Evolutionary conservation across 2,329 filamentous ascomycete genomes (phyloP).

Genomic region (Aureobasidium lini): DNA sequence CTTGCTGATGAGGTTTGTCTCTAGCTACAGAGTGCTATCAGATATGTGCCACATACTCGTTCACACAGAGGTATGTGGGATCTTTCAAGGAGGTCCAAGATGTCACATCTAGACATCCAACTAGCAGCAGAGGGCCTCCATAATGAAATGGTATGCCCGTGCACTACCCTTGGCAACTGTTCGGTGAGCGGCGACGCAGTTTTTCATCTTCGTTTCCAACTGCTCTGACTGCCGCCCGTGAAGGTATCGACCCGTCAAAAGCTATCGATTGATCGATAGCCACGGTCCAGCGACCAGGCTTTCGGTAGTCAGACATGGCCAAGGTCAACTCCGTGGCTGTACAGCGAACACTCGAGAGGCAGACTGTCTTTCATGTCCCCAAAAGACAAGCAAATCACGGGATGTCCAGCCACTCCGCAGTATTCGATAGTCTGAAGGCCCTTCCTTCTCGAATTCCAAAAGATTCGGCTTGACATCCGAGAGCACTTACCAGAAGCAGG

Average conservation of each 20-base stretch:
- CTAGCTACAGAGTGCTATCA: too few relatives aligned
- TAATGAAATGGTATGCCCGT: neutral
- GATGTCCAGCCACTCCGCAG: constrained; percentile 1
- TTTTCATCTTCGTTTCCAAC: constrained; percentile 3
- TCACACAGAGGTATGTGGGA: too few relatives aligned
- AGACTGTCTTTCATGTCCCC: neutral
- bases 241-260: neutral
- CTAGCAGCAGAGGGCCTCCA: neutral
- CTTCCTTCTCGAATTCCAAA: neutral
- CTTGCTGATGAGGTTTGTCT: too few relatives aligned
- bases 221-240: neutral
- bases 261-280: neutral
- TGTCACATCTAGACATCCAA: neutral
- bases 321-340: neutral
- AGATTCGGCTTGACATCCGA: neutral
- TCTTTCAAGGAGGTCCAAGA: too few relatives aligned
- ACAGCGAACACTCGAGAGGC: neutral
- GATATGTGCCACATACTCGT: too few relatives aligned
- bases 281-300: neutral
- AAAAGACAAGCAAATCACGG: constrained; percentile 2
- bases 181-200: neutral
- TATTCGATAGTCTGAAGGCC: constrained; percentile 2
- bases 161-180: neutral
- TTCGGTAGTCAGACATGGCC: neutral
- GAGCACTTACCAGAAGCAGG: neutral